Conservation (phyloP, 2,329 filamentous ascomycete species). For the Calonectria crousiana region DNA sequence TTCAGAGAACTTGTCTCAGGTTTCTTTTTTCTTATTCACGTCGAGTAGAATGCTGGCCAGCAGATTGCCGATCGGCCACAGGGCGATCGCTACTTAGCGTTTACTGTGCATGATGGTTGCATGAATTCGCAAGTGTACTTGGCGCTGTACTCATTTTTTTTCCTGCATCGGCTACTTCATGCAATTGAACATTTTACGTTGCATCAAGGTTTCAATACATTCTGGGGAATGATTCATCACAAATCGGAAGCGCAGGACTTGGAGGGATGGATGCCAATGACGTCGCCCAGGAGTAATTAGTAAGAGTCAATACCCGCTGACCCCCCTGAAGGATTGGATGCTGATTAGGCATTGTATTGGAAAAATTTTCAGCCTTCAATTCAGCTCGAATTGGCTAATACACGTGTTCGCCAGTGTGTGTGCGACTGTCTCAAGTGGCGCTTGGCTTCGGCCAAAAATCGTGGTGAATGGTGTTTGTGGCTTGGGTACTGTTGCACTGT, state of each 20-base stretch:
- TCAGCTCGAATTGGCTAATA: neutral
- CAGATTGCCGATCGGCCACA: neutral
- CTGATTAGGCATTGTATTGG: neutral
- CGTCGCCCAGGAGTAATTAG: neutral
- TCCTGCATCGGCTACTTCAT: neutral
- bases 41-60: neutral
- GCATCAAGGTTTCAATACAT: neutral
- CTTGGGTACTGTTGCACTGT: neutral
- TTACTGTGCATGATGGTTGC: neutral
- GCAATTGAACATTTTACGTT: neutral
- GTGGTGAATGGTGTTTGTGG: neutral
- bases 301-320: conserved; percentile 7
- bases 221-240: neutral
- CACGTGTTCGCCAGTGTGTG: neutral
- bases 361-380: neutral
- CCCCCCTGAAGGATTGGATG: neutral
- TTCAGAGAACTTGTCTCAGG: neutral
- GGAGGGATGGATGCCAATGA: neutral
- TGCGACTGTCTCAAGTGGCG: neutral
- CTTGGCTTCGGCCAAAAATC: neutral
- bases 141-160: neutral
- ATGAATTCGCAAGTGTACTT: neutral
- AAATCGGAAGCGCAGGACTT: conserved; percentile 2
- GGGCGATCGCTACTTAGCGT: neutral
- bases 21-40: neutral